phyloP scores from a whole-genome alignment of 108 stramenopile species.

The Nitzschia putrida region DNA sequence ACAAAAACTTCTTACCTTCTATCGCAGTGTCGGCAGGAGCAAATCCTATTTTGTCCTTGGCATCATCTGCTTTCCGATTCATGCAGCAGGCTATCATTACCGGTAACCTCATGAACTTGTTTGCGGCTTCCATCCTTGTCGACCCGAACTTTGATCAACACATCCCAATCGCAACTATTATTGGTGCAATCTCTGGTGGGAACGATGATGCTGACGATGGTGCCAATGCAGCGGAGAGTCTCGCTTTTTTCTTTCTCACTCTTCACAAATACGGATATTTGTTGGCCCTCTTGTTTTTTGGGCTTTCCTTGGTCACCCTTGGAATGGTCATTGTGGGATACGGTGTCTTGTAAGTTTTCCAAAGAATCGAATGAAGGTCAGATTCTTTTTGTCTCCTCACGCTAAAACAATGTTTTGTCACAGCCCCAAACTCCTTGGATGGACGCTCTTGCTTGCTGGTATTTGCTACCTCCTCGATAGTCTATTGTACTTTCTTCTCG shows the following conservation, averaged over 20 bases:
- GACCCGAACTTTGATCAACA: conserved; percentile 6
- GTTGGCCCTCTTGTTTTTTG: conserved; percentile 19
- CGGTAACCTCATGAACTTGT: conserved; percentile 5
- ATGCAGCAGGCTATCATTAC: conserved; percentile 17
- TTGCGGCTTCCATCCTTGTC: conserved; percentile 11
- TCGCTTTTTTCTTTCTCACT: conserved; percentile 15
- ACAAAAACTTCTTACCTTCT: not conserved
- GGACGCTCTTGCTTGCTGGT: not conserved
- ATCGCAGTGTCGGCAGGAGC: not conserved
- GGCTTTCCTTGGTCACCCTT: conserved; percentile 3
- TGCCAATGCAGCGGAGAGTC: not conserved
- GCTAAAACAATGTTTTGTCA: too few relatives aligned
- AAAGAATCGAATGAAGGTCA: not conserved
- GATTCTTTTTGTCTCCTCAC: not conserved
- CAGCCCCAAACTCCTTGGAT: not conserved
- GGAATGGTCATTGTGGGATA: conserved; percentile 6
- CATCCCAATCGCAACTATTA: not conserved
- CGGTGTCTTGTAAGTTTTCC: not conserved
- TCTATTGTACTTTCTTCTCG: not conserved
- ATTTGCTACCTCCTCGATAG: not conserved
- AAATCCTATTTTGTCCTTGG: conserved; percentile 1
- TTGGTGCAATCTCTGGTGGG: not conserved
- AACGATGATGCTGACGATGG: not conserved
- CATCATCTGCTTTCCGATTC: conserved; percentile 9
- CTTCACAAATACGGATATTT: conserved; percentile 23